These are phyloP conservation scores for Daldinia childiae DNA, from an alignment of 495 filamentous ascomycete species.

Conservation along the genomic window DNA sequence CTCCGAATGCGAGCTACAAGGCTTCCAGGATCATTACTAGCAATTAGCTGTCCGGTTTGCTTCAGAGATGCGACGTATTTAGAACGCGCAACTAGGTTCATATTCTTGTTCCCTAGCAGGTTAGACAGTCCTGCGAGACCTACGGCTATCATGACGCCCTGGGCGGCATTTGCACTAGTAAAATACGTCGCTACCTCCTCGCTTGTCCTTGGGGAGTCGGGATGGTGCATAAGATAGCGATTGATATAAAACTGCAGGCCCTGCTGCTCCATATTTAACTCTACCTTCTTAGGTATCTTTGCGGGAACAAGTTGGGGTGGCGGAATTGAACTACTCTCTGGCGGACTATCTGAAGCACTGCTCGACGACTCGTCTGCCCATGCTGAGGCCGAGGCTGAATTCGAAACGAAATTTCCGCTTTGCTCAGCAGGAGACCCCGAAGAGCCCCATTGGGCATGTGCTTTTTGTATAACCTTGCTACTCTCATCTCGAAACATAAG, in stretches of 20 bases:
- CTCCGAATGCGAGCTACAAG: conserved; percentile 46
- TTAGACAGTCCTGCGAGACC: conserved; percentile 59
- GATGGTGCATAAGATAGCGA: conserved; percentile 58
- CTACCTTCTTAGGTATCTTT: conserved; percentile 43
- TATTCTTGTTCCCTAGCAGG: conserved; percentile 52
- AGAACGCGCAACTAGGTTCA: conserved; percentile 51
- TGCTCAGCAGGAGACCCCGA: conserved; percentile 40
- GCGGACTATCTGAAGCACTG: conserved; percentile 12
- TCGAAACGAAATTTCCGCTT: conserved; percentile 43
- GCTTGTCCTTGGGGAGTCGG: conserved; percentile 54
- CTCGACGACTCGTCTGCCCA: conserved; percentile 21
- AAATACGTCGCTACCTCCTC: conserved; percentile 43
- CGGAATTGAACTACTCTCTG: conserved; percentile 11
- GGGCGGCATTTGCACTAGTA: conserved; percentile 44
- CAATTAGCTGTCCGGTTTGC: conserved; percentile 48
- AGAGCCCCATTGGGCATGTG: conserved; percentile 62
- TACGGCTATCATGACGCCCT: conserved; percentile 61
- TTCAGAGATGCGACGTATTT: conserved; percentile 56
- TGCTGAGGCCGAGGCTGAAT: conserved; percentile 17
- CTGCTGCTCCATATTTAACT: conserved; percentile 50
- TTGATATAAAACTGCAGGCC: conserved; percentile 59
- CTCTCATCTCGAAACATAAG: conserved; percentile 81
- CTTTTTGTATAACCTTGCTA: conserved; percentile 71
- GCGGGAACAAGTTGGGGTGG: conserved; percentile 15
- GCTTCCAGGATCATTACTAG: conserved; percentile 36